Conservation (phyloP, 164 flowering plant species). For the Tetrastigma voinierianum region DNA sequence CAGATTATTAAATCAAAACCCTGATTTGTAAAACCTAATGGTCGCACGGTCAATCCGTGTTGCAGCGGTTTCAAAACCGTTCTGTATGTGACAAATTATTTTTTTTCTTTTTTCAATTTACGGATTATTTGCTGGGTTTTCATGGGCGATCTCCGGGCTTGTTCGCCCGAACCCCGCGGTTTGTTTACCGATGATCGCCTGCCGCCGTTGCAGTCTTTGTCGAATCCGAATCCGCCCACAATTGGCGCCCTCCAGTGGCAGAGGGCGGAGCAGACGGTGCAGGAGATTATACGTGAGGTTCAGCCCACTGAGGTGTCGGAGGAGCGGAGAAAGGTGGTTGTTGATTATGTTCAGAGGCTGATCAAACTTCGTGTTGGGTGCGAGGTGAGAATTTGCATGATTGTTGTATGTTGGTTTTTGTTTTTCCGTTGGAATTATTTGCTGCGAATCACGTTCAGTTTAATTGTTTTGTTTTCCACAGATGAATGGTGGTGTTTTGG, state of each 20-base stretch:
- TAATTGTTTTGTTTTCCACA: neutral
- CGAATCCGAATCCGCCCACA: conserved; percentile 10
- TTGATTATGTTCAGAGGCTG: conserved; percentile 67
- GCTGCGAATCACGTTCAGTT: neutral
- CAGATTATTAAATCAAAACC: no score
- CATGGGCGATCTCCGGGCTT: conserved; percentile 41
- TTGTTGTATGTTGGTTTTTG: neutral
- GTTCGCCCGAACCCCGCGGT: conserved; percentile 26
- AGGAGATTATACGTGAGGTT: conserved; percentile 39
- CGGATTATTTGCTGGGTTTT: neutral
- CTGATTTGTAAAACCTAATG: neutral
- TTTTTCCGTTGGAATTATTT: neutral
- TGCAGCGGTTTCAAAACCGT: neutral
- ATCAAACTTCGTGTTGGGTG: conserved; percentile 43
- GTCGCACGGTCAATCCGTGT: neutral
- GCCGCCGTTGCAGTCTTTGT: conserved; percentile 8
- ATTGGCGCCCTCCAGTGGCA: conserved; percentile 25
- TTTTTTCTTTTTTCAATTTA: neutral
- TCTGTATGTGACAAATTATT: neutral
- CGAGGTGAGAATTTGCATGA: conserved; percentile 44
- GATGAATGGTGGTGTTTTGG: no score
- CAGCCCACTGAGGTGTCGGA: conserved; percentile 56
- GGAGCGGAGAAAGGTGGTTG: conserved; percentile 58
- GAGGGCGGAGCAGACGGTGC: conserved; percentile 35
- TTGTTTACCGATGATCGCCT: conserved; percentile 14